A percentile compares a stretch with the other conserved stretches of the same genome.
Evolutionary conservation across 768 basidiomycete species (phyloP).

Genomic region (Hemileccinum rubropunctum): DNA sequence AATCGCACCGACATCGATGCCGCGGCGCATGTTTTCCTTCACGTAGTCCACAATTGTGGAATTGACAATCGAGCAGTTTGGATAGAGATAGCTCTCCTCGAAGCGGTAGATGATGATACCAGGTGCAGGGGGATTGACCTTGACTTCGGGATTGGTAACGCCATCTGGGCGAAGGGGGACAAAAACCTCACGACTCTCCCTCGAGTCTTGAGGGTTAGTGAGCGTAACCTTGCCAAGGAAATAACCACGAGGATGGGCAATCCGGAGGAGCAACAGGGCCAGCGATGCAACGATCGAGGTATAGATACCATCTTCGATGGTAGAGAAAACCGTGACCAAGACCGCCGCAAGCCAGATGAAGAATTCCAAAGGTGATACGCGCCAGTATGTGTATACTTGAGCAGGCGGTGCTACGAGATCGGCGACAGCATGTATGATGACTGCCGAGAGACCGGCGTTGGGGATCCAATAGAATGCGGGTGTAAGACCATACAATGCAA

Average conservation of each 20-base stretch:
- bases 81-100: conserved; percentile 87
- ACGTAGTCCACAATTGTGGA: conserved; percentile 77
- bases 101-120: conserved; percentile 91
- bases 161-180: conserved; percentile 66
- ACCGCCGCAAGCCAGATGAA: conserved; percentile 87
- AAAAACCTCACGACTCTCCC: conserved; percentile 68
- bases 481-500: conserved; percentile 93
- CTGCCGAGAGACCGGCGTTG: conserved; percentile 76
- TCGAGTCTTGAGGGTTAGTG: conserved; percentile 34
- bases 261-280: conserved; percentile 76
- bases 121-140: conserved; percentile 74
- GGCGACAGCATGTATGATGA: conserved; percentile 92
- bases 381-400: conserved; percentile 88
- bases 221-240: conserved; percentile 88
- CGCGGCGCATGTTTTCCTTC: conserved; percentile 71
- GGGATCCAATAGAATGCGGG: conserved; percentile 92
- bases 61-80: conserved; percentile 71
- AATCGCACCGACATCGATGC: conserved; percentile 66
- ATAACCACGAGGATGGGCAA: conserved; percentile 84
- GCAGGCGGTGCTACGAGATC: conserved; percentile 84
- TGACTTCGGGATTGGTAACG: conserved; percentile 65
- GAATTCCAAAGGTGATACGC: conserved; percentile 90
- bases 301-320: conserved; percentile 92
- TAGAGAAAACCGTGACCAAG: conserved; percentile 87
- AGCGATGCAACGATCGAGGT: conserved; percentile 78